Evolutionary conservation across 1,139 yeast species (phyloP).

Genomic region (Candida tetrigidarum): DNA sequence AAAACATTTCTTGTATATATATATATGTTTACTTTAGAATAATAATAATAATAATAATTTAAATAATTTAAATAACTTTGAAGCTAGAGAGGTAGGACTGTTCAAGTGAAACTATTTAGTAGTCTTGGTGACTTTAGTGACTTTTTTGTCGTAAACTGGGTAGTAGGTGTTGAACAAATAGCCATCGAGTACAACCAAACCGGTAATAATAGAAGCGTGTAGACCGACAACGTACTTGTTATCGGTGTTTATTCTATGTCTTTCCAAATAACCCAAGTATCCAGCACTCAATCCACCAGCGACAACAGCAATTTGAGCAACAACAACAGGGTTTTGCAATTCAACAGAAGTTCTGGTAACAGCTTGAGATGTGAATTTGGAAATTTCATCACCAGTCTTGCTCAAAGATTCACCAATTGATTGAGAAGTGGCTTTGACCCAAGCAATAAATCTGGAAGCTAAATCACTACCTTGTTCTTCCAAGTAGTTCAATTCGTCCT

Average conservation of each 20-base stretch:
- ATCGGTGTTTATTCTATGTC: slow-evolving; percentile 51
- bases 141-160: slow-evolving; percentile 21
- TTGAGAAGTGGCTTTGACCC: slow-evolving; percentile 11
- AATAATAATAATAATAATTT: not conserved
- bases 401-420: slow-evolving; percentile 15
- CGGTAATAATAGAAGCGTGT: slow-evolving; percentile 58
- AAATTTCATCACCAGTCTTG: slow-evolving; percentile 15
- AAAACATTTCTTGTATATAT: not conserved
- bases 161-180: slow-evolving; percentile 56
- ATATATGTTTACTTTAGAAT: not conserved
- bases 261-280: slow-evolving; percentile 55
- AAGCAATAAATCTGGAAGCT: slow-evolving; percentile 21
- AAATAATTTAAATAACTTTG: not conserved
- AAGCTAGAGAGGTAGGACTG: too few species aligned
- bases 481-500: slow-evolving; percentile 30
- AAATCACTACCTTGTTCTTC: slow-evolving; percentile 30
- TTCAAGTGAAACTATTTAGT: not conserved
- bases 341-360: slow-evolving; percentile 32
- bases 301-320: slow-evolving; percentile 55
- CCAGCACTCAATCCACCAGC: slow-evolving; percentile 54
- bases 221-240: slow-evolving; percentile 53
- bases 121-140: slow-evolving; percentile 4
- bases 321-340: slow-evolving; percentile 66
- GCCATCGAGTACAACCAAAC: slow-evolving; percentile 58
- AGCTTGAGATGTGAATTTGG: slow-evolving; percentile 15